Conservation (phyloP, 805 yeast genomes). For the Millerozyma miso region DNA sequence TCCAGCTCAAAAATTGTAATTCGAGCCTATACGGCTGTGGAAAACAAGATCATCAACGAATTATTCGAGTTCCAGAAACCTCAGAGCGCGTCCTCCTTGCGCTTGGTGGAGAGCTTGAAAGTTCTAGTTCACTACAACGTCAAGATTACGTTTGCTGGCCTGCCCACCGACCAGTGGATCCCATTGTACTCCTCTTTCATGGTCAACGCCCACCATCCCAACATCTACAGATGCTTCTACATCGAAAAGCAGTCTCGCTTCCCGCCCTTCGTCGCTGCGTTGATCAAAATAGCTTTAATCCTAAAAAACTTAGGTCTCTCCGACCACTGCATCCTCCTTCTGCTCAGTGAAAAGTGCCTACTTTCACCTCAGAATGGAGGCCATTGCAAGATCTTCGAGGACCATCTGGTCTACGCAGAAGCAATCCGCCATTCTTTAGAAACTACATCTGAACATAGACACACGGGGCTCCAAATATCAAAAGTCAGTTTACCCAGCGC, state of each 20-base stretch:
- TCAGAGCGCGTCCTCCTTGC: constrained; percentile 12
- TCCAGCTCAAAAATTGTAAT: constrained; percentile 33
- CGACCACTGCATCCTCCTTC: constrained; percentile 27
- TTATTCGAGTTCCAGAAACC: constrained; percentile 30
- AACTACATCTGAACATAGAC: constrained; percentile 28
- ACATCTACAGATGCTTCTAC: constrained; percentile 27
- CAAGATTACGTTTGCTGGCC: constrained; percentile 32
- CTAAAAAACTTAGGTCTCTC: constrained; percentile 33
- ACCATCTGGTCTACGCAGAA: constrained; percentile 21
- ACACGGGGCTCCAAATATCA: constrained; percentile 8
- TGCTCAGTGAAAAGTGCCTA: constrained; percentile 26
- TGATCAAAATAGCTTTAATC: constrained; percentile 24
- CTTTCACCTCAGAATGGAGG: constrained; percentile 20
- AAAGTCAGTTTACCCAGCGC: neutral
- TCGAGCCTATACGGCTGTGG: constrained; percentile 32
- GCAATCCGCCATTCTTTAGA: constrained; percentile 33
- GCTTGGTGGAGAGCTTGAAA: constrained; percentile 16
- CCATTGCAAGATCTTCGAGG: constrained; percentile 23
- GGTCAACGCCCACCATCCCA: constrained; percentile 30
- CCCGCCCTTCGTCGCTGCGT: constrained; percentile 24
- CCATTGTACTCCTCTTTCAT: constrained; percentile 31
- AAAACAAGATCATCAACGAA: constrained; percentile 34
- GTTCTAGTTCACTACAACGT: constrained; percentile 22
- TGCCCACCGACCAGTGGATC: constrained; percentile 33
- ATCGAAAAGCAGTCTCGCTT: constrained; percentile 13